Evolutionary conservation across 1,284 basidiomycete genomes (phyloP), one percentile per base, ranked within the genome.

Genomic region (Trichosporon ovoides): DNA sequence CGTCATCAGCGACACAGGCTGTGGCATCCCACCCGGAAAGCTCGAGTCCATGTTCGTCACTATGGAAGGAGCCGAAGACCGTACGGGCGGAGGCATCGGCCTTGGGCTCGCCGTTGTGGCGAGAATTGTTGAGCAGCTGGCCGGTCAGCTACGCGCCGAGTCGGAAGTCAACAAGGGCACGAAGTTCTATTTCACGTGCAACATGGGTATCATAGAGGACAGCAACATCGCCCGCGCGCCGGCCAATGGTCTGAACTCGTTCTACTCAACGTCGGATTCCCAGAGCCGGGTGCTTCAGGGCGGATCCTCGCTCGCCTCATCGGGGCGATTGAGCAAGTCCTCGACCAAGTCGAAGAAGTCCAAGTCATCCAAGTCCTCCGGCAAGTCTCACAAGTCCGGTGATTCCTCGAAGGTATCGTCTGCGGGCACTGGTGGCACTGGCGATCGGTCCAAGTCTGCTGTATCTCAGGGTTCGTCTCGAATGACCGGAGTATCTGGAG

Each of bases 11-110:
- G 89, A 91, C 68, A 87, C 87, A 2, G 89, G 89, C 0, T 84
- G 83, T 64, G 91, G 91, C 5, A 93, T 94, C 52, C 74, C 85
- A 0, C 78, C 80, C 7, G 81, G 82, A 38, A 88, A 88, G 73
- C 81, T 93, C 22, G 87, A 89, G 71, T 84, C 83, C 58, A 89
- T 93, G 60, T 93, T 93, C 78, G 80, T 89, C 53, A 88, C 91
- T 60, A 88, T 94, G 61, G 90, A 92, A 75, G 87, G 90, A 66
- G 87, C 90, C 3, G 88, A 89, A 63, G 83, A 83, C 73, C 36
- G 49, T 16, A 19, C 54, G 46, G 57, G 51, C 40, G 64, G 65
- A 2, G 63, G 67, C 12, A 51, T 73, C 2, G 87, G 88, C 13
- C 81, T 91, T 12, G 88, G 89, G 24, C 79, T 91, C 9, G 89